Conservation (phyloP, 2,329 filamentous ascomycete species). For the Ascochyta clinopodiicola region DNA sequence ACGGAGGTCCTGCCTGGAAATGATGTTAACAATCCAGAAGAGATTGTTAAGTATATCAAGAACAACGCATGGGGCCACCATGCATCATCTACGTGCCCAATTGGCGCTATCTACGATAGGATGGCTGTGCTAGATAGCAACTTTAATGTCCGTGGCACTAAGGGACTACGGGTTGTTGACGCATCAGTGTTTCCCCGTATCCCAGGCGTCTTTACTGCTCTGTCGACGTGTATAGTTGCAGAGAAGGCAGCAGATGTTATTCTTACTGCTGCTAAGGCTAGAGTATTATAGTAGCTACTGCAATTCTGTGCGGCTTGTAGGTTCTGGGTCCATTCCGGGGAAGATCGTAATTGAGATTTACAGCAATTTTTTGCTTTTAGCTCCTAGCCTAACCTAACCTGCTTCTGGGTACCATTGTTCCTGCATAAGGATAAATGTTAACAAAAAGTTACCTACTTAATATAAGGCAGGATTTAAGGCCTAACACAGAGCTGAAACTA, state of each 20-base stretch:
- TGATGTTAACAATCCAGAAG: constrained; percentile 48
- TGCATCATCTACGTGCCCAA: constrained; percentile 63
- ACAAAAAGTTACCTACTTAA: no score
- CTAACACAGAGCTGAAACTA: no score
- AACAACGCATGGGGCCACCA: constrained; percentile 58
- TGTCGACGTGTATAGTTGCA: constrained; percentile 62
- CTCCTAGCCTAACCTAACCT: no score
- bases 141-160: constrained; percentile 60
- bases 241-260: constrained; percentile 70
- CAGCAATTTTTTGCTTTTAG: no score
- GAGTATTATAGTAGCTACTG: no score
- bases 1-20: constrained; percentile 58
- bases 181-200: constrained; percentile 41
- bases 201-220: constrained; percentile 60
- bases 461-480: no score
- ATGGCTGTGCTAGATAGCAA: constrained; percentile 62
- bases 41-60: constrained; percentile 37
- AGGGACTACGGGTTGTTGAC: constrained; percentile 58
- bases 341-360: no score
- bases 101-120: constrained; percentile 58
- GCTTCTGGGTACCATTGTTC: no score
- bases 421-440: no score
- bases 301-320: no score
- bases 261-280: constrained; percentile 35
- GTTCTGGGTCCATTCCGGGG: no score